Conservation (phyloP, 176 grass and related monocot species). For the Dactylis glomerata region DNA sequence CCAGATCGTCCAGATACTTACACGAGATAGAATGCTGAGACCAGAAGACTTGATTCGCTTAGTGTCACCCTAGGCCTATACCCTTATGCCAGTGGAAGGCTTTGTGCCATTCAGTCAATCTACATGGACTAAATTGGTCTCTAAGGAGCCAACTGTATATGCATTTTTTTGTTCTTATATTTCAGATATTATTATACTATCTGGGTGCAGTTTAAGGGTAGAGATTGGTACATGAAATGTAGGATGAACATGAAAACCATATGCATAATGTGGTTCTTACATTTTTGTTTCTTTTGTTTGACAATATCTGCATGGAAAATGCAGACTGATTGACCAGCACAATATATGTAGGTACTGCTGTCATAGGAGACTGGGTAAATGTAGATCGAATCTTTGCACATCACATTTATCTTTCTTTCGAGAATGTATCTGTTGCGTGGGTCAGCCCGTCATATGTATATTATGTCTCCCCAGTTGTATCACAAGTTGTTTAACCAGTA, state of each 20-base stretch:
- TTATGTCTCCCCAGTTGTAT: no score
- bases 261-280: not conserved
- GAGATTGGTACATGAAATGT: not conserved
- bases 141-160: not conserved
- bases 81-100: not conserved
- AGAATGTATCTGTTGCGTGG: not conserved
- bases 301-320: not conserved
- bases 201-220: not conserved
- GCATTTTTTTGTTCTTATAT: not conserved
- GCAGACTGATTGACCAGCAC: not conserved
- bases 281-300: not conserved
- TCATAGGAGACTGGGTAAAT: not conserved
- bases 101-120: not conserved
- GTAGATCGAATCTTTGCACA: not conserved
- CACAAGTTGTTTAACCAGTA: not conserved
- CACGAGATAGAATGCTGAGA: not conserved
- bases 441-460: no score
- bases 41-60: not conserved
- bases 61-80: not conserved
- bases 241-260: not conserved
- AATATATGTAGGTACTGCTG: not conserved
- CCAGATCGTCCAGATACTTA: not conserved
- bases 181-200: no score
- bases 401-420: not conserved
- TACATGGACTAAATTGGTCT: not conserved